A percentile compares a stretch with the other conserved stretches of the same genome.
phyloP scores from a whole-genome alignment of 2,329 filamentous ascomycete genomes.

The Alternaria atra region DNA sequence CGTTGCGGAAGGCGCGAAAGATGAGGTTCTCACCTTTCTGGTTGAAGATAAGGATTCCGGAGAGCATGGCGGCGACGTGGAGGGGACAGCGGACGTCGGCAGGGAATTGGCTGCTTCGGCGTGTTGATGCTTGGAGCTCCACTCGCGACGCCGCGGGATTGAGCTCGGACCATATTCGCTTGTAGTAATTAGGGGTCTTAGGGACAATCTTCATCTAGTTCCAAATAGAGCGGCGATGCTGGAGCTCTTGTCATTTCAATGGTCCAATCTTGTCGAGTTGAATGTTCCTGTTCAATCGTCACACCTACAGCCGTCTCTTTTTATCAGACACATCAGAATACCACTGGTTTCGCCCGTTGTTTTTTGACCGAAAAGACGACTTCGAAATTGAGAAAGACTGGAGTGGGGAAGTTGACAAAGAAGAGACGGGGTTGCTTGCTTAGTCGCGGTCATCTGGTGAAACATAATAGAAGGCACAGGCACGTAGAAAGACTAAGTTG shows the following conservation, averaged over 20 bases:
- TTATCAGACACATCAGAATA: too few relatives aligned
- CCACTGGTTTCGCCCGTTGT: too few relatives aligned
- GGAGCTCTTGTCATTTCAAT: too few relatives aligned
- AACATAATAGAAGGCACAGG: not conserved
- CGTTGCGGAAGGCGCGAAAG: constrained; percentile 97
- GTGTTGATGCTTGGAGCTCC: constrained; percentile 20
- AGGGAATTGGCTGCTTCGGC: constrained; percentile 16
- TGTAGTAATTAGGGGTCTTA: constrained; percentile 1
- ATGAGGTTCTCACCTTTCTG: constrained; percentile 99
- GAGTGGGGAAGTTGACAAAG: not conserved
- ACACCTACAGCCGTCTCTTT: too few relatives aligned
- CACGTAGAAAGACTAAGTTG: not conserved
- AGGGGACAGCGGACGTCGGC: constrained; percentile 5
- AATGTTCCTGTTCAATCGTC: too few relatives aligned
- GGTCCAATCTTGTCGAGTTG: too few relatives aligned
- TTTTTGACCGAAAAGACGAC: too few relatives aligned
- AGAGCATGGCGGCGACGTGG: constrained; percentile 72
- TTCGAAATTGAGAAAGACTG: not conserved
- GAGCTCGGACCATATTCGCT: constrained; percentile 16
- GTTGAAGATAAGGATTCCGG: constrained; percentile 97
- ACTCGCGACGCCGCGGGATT: constrained; percentile 22
- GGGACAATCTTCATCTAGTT: not conserved
- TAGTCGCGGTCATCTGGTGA: not conserved
- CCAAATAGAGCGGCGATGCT: not conserved
- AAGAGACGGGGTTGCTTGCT: not conserved